Base-by-base conservation (phyloP, 306 rosid genomes). In the Sesbania bispinosa region DNA sequence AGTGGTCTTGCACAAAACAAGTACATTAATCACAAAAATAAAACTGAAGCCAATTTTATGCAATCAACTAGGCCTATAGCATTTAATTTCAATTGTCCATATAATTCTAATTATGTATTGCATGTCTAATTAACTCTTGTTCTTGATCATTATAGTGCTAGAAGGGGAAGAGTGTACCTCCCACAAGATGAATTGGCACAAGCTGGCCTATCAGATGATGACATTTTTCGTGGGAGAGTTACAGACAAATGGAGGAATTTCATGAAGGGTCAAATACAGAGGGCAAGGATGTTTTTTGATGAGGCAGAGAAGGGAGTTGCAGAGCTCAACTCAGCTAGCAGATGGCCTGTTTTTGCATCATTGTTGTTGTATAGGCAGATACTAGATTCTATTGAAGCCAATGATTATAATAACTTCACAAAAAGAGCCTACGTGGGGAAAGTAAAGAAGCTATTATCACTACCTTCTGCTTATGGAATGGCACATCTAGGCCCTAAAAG, bases 311-410 rank as follows among this genome's bases (percentile, higher is more conserved):
- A 84, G 67, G 98, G 98, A 7, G 89, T 94, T 59, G 53, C 76
- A 78, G 97, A 87, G 76, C 87, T 94, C 3, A 86, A 65, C 66
- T 81, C 86, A 39, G 98, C 96, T 0, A 94, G 97, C 62, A 87
- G 97, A 81, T 94, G 96, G 97, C 98, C 97, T 13, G 98, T 94
- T 0, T 88, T 88, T 96, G 88, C 96, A 15, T 94, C 98, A 2
- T 52, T 94, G 79, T 69, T 94, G 69, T 79, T 90, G 57, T 94
- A 94, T 74, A 75, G 82, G 67, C 97, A 90, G 79, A 94, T 94
- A 70, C 79, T 94, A 47, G 97, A 94, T 79, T 81, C 90, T 5
- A 94, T 94, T 69, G 98, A 94, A 83, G 97, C 98, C 41, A 94
- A 94, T 80, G 98, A 89, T 35, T 94, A 89, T 38, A 87, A 94